Base-by-base conservation (phyloP, 805 yeast genomes). In the Barnettozyma sp. region DNA sequence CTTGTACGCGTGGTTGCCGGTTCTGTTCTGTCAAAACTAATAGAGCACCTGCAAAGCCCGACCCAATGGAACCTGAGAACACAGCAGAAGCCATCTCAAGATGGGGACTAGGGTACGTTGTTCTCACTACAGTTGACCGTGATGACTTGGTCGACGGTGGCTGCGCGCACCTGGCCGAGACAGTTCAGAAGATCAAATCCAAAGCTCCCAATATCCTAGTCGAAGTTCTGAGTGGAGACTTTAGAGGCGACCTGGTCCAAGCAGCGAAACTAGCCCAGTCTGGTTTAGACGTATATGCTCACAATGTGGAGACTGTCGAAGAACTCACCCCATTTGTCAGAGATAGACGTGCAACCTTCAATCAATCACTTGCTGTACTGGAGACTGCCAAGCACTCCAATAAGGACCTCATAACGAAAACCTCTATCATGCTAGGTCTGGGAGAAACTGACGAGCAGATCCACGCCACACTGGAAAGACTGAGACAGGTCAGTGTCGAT, bases 31-130 rank as follows among this genome's bases (percentile, higher is more conserved):
- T 92, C 31, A 92, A 92, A 60, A 92, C 99, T 1, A 79, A 78
- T 57, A 72, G 98, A 52, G 64, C 64, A 1, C 99, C 99, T 1
- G 77, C 80, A 1, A 76, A 87, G 8, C 81, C 94, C 7, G 99
- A 92, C 63, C 95, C 97, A 15, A 77, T 71, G 68, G 99, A 92
- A 60, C 99, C 99, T 1, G 96, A 85, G 55, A 86, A 92, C 52
- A 94, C 98, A 0, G 97, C 97, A 0, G 96, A 84, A 50, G 98
- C 98, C 21, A 87, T 92, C 40, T 77, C 85, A 27, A 78, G 95
- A 61, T 92, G 98, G 98, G 97, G 97, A 1, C 71, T 92, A 45
- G 99, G 99, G 19, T 92, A 92, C 56, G 97, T 92, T 8, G 99
- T 92, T 15, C 67, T 92, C 44, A 92, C 99, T 13, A 88, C 98